These are phyloP conservation scores for Paracorniculantispora psalliotae DNA, from an alignment of 2,329 filamentous ascomycete genomes.

Conservation along the genomic window DNA sequence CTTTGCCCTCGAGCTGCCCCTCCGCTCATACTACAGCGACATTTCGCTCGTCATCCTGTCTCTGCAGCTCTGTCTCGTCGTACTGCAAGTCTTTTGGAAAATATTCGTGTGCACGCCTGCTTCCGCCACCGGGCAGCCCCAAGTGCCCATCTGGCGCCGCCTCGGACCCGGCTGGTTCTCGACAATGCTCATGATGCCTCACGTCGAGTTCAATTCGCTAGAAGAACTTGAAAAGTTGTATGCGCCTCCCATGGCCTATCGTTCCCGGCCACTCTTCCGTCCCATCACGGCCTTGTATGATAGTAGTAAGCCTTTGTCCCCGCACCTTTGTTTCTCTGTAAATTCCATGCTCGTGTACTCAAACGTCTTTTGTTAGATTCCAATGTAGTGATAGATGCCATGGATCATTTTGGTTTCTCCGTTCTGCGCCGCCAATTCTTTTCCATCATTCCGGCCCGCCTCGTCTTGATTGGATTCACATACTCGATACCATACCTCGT, in stretches of 20 bases:
- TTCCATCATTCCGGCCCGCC: not conserved
- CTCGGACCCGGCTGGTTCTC: not conserved
- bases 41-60: not conserved
- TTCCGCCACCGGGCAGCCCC: not conserved
- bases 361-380: not conserved
- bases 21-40: not conserved
- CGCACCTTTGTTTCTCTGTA: not conserved
- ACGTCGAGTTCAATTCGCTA: not conserved
- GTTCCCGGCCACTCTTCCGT: not conserved
- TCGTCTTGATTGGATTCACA: not conserved
- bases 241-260: not conserved
- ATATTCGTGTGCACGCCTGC: not conserved
- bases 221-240: not conserved
- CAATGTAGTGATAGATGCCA: not conserved
- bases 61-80: not conserved
- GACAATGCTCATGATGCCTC: not conserved
- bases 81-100: not conserved
- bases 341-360: too few species aligned
- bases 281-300: not conserved
- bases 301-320: not conserved
- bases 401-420: not conserved
- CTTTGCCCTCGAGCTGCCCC: not conserved
- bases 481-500: not conserved
- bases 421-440: not conserved
- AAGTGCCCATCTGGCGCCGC: not conserved